Evolutionary conservation across 176 grass and related monocot genomes (phyloP).

Genomic region (Saccharum spontaneum): DNA sequence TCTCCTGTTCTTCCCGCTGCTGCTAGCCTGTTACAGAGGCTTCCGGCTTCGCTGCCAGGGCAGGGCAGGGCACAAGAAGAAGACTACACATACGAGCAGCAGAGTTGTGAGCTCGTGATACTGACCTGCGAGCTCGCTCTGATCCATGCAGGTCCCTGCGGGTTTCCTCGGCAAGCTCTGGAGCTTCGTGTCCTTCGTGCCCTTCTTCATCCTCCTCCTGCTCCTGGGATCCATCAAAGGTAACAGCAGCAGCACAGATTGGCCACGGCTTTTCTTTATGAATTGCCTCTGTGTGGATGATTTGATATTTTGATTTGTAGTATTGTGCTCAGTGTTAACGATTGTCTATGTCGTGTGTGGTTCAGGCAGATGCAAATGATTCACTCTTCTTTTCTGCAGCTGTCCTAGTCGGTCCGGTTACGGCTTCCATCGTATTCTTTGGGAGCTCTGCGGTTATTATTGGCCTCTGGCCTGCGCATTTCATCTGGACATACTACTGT

Average conservation of each 20-base stretch:
- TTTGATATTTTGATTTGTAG: neutral
- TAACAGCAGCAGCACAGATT: constrained; percentile 17
- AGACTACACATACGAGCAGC: neutral
- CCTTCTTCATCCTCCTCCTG: constrained; percentile 69
- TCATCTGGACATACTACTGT: constrained; percentile 88
- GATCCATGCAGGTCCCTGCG: constrained; percentile 64
- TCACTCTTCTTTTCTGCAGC: constrained; percentile 39
- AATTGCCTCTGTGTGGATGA: neutral
- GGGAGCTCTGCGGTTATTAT: constrained; percentile 64
- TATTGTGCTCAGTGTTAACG: neutral
- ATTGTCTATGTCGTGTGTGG: neutral
- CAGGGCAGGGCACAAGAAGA: neutral
- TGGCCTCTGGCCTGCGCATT: constrained; percentile 83
- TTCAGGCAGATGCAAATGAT: neutral
- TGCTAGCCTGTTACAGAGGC: neutral
- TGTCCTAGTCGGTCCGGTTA: constrained; percentile 50
- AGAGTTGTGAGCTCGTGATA: neutral
- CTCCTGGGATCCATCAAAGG: constrained; percentile 74
- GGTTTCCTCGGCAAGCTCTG: constrained; percentile 71
- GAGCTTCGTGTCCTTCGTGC: constrained; percentile 77
- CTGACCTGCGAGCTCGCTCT: neutral
- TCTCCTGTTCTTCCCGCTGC: neutral
- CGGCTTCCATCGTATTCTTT: constrained; percentile 44
- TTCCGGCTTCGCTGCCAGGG: neutral
- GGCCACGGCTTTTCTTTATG: neutral